Conservation (phyloP, 1,139 yeast species). For the Spathaspora sp. region DNA sequence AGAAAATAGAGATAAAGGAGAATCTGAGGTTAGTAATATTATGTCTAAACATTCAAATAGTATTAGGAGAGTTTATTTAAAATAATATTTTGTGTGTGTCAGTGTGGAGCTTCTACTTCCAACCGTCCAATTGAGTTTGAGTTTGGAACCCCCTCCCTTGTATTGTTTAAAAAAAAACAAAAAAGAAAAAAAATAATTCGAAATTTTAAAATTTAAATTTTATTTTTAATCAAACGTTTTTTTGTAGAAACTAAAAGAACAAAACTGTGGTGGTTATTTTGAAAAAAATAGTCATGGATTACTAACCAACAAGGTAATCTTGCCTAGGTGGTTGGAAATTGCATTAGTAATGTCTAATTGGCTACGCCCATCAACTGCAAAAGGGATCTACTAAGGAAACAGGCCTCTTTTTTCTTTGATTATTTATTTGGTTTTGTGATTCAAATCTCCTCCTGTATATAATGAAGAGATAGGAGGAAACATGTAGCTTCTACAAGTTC, state of each 20-base stretch:
- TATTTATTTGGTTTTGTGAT: neutral
- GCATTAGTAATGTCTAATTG: too few species aligned
- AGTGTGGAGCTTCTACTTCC: neutral
- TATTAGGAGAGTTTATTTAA: neutral
- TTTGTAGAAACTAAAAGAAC: neutral
- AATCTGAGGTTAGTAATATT: neutral
- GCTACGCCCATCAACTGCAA: too few species aligned
- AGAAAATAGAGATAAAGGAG: neutral
- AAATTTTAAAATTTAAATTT: neutral
- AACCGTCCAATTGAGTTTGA: slow-evolving; percentile 1
- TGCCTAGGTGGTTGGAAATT: too few species aligned
- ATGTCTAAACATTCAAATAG: neutral
- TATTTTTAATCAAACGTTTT: slow-evolving; percentile 1
- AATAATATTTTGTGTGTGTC: neutral
- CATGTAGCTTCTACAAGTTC: neutral
- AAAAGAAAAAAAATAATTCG: neutral
- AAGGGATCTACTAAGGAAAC: too few species aligned
- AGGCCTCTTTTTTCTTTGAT: neutral
- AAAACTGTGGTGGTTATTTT: neutral
- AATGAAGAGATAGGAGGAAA: neutral
- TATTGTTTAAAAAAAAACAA: neutral
- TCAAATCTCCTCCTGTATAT: neutral
- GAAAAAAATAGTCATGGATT: neutral
- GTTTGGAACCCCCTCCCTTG: neutral
- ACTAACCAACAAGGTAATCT: neutral